A percentile compares a stretch with the other conserved stretches of the same genome.
Evolutionary conservation across 2,329 filamentous ascomycete genomes (phyloP).

Genomic region (Lecanicillium sp.): DNA sequence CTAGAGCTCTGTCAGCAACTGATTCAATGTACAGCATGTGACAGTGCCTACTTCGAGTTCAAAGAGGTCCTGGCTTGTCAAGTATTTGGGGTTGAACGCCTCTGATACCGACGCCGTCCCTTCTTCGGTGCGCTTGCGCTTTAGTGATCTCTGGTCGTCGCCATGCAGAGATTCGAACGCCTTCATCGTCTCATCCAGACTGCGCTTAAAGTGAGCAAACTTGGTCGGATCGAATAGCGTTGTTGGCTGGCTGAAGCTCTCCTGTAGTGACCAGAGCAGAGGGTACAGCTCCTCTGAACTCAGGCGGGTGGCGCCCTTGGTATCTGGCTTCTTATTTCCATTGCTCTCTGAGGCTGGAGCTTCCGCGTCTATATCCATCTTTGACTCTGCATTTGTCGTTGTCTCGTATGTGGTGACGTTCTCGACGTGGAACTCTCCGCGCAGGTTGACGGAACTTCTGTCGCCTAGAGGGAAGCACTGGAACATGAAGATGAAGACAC

Average conservation of each 20-base stretch:
- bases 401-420: conserved; percentile 80
- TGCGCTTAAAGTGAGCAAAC: conserved; percentile 75
- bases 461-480: conserved; percentile 96
- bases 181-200: conserved; percentile 60
- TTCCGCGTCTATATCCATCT: conserved; percentile 62
- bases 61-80: conserved; percentile 95
- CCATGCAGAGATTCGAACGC: conserved; percentile 44
- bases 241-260: conserved; percentile 86
- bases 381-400: conserved; percentile 27
- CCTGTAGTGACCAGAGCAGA: conserved; percentile 88
- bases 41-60: conserved; percentile 67
- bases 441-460: conserved; percentile 92
- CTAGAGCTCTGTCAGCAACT: conserved; percentile 36
- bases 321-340: conserved; percentile 16
- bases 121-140: conserved; percentile 61
- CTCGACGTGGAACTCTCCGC: conserved; percentile 92
- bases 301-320: conserved; percentile 34
- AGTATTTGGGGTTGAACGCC: conserved; percentile 89
- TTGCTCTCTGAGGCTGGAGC: conserved; percentile 27
- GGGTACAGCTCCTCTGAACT: conserved; percentile 75
- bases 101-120: conserved; percentile 46
- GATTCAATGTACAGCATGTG: neutral
- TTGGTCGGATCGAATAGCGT: conserved; percentile 66
- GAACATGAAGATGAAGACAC: conserved; percentile 98
- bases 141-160: conserved; percentile 46